Base-by-base conservation (phyloP, 208 protist genomes). In the Leishmania major region DNA sequence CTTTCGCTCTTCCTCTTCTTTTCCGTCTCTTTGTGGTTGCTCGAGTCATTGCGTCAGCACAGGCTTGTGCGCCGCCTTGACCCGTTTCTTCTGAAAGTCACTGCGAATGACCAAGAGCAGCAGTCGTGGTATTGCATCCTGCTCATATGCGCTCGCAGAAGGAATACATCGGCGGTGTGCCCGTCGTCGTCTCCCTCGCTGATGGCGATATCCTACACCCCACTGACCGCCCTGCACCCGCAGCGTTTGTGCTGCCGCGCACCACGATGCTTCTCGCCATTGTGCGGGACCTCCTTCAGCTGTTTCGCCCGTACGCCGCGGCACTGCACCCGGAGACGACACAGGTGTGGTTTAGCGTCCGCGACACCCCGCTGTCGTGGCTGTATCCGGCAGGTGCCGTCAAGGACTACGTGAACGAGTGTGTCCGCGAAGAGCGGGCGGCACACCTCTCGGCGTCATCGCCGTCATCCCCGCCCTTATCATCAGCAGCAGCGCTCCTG, bases 201-300 rank as follows among this genome's bases (percentile, higher is more conserved):
- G 87, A 90, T 1, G 83, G 82, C 10, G 91, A 94, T 72, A 80
- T 89, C 22, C 75, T 88, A 15, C 81, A 87, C n/a, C 71, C 82
- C 8, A 77, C 83, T 10, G 86, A 84, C 15, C 84, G 84, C 8
- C 92, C 92, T 7, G 70, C 84, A 0, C 89, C 91, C 1, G 74
- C 89, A 17, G 85, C 87, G 3, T 96, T 91, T 79, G 78, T 94
- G 75, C 83, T 94, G 62, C 93, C 91, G 7, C 91, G 93, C 59
- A 96, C 87, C 25, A 92, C 93, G 19, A 76, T 91, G 49, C 84
- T 96, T 35, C 75, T 94, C 57, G 84, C 93, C n/a, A 75, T 96
- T 43, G 83, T 91, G 35, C 74, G 60, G 1, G 89, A 96, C 51
- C 83, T 94, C 3, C 86, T 92, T 37, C 72, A 81, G 35, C 84